Evolutionary conservation across 1,284 basidiomycete genomes (phyloP).

Genomic region (Cryptococcus amylolentus): DNA sequence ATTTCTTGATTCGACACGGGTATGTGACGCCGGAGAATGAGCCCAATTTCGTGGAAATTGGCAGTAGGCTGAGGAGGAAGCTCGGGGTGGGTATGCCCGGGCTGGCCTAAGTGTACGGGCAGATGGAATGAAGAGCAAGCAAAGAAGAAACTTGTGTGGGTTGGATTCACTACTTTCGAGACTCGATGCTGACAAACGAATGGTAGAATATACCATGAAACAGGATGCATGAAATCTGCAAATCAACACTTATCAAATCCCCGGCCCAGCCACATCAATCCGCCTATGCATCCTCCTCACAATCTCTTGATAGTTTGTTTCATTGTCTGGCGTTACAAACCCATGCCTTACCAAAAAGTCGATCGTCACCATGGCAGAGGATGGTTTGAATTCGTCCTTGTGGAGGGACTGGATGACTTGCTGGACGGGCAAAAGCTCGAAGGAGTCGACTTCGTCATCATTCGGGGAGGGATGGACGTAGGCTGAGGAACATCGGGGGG

Average conservation of each 20-base stretch:
- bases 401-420: slow-evolving; percentile 48
- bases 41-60: slow-evolving; percentile 45
- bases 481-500: slow-evolving; percentile 46
- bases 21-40: slow-evolving; percentile 55
- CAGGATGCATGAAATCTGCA: too few relatives aligned
- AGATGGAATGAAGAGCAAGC: too few relatives aligned
- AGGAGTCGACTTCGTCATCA: slow-evolving; percentile 88
- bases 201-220: too few relatives aligned
- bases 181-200: too few relatives aligned
- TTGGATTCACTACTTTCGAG: too few relatives aligned
- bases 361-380: slow-evolving; percentile 55
- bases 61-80: slow-evolving; percentile 37
- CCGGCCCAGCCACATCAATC: slow-evolving; percentile 25
- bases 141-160: too few relatives aligned
- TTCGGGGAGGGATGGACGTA: slow-evolving; percentile 63
- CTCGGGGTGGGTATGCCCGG: slow-evolving; percentile 35
- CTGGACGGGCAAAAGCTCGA: slow-evolving; percentile 49
- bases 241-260: background rate
- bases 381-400: slow-evolving; percentile 53
- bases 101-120: too few relatives aligned
- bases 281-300: slow-evolving; percentile 28
- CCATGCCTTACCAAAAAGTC: slow-evolving; percentile 56
- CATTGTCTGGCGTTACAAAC: slow-evolving; percentile 52
- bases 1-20: slow-evolving; percentile 57
- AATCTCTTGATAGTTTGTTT: slow-evolving; percentile 44